Evolutionary conservation across 164 flowering plant species (phyloP), one percentile per base, ranked within the genome.

Genomic region (Saururus chinensis): DNA sequence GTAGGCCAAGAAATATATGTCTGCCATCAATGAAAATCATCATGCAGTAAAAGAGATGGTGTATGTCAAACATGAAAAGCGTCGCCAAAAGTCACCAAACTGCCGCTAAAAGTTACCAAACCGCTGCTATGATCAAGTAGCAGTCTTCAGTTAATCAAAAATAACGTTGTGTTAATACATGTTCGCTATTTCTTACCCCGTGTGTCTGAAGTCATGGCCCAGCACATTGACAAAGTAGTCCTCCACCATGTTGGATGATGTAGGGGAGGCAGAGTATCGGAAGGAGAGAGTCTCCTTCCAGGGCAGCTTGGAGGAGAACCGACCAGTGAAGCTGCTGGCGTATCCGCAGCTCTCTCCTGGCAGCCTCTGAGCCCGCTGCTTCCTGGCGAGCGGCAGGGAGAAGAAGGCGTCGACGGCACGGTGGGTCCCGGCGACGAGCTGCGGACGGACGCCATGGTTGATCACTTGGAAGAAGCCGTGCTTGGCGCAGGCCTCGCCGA

Each of bases 241-340:
- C 63, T 81, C 71, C 13, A 85, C 85, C 5, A 60, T 63, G 21
- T 30, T 19, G 56, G 54, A 9, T n/a, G 60, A 24, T 22, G 16
- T 14, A 7, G 66, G 59, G 41, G 42, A 53, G 24, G 59, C 12
- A 12, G 67, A 71, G 57, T 76, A 81, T 2, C 71, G 51, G 57
- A 88, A 79, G 4, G 92, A 75, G 24, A 87, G 83, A 4, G 95
- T 84, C 65, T 85, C 95, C 51, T 85, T 87, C 95, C 95, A 87
- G 10, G 95, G 95, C 25, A 85, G 87, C 26, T 83, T 87, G 48
- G 82, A 70, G 51, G 83, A 68, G 71, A 84, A 87, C 57, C 91
- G 68, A 3, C 81, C 82, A 6, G 77, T 70, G 62, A 84, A 84
- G 77, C 90, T 81, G 66, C 83, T 85, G 1, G 90, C 79, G 69